phyloP scores from a whole-genome alignment of 495 filamentous ascomycete genomes.

The Podospora anserina region DNA sequence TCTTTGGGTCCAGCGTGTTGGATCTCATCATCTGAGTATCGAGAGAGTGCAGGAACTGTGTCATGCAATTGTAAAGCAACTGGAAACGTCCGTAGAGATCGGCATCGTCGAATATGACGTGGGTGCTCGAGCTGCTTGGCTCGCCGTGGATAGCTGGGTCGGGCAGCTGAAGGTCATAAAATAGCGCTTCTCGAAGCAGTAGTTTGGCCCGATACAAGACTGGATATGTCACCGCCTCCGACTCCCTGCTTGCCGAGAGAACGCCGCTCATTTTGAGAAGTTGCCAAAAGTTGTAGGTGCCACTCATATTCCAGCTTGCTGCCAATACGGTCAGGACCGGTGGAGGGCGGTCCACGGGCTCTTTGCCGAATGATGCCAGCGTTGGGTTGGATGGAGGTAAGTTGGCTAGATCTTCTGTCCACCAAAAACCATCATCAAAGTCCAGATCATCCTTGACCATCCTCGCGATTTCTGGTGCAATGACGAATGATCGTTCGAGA shows the following conservation, averaged over 20 bases:
- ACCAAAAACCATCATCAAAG: constrained; percentile 51
- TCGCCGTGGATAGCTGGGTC: constrained; percentile 47
- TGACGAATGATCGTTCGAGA: constrained; percentile 42
- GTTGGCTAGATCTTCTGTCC: constrained; percentile 48
- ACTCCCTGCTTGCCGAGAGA: constrained; percentile 41
- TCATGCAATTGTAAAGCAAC: constrained; percentile 47
- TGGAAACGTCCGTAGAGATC: constrained; percentile 46
- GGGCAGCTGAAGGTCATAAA: constrained; percentile 47
- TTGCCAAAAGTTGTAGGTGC: constrained; percentile 46
- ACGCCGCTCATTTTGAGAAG: constrained; percentile 44
- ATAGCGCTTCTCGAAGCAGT: constrained; percentile 47
- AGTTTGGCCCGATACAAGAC: constrained; percentile 48
- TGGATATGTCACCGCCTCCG: constrained; percentile 41
- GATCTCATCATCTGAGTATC: constrained; percentile 40
- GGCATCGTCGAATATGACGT: constrained; percentile 39
- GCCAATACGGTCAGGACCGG: constrained; percentile 44
- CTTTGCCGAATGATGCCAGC: constrained; percentile 39
- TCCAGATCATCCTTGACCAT: constrained; percentile 45
- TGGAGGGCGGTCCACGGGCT: constrained; percentile 40
- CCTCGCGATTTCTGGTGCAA: constrained; percentile 35
- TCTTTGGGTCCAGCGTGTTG: constrained; percentile 37
- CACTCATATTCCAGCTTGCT: constrained; percentile 47
- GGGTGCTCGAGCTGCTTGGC: constrained; percentile 35
- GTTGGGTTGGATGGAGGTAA: constrained; percentile 44
- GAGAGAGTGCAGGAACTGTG: constrained; percentile 47